Evolutionary conservation across 106 monocot species (phyloP), one percentile per base, ranked within the genome.

Genomic region (Platanthera guangdongensis): DNA sequence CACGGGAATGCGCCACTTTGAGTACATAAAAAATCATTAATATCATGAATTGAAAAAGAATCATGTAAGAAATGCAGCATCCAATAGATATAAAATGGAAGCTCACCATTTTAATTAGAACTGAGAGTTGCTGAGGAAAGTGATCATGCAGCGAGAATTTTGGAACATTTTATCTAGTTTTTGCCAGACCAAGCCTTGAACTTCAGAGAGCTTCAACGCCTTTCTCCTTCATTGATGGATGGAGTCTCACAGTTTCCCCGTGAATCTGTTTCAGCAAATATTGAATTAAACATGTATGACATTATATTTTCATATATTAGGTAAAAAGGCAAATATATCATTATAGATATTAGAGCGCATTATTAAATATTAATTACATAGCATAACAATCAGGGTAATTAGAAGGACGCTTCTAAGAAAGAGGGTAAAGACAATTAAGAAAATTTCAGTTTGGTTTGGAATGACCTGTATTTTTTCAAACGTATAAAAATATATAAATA

Each of bases 111-210:
- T 53, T 50, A 30, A 13, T 87, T 68, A 92, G 51, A 89, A 89
- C 57, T 92, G 92, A 72, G 92, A 87, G 77, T 92, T 92, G 81
- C 86, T 92, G 73, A 92, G 89, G 63, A 92, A 92, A 54, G 87
- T 89, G 25, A 86, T 75, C 86, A 89, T 89, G 87, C 92, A 89
- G 80, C 92, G 78, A 5, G 82, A 64, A 75, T 75, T 85, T 77
- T 92, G 92, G 75, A 92, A 89, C 81, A 92, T 83, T 57, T 86
- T 85, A 75, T 92, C 89, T 77, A 92, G 71, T 80, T 79, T 82
- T 52, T 83, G 86, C 92, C 92, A 92, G 80, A 89, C 89, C 21
- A 52, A 73, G 49, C 81, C 87, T 75, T 92, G 92, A 79, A 89
- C 82, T 81, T 92, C 84, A 55, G 89, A 79, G 79, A 92, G 92